Evolutionary conservation across 345 rosid genomes (phyloP).

Genomic region (Linum trigynum): DNA sequence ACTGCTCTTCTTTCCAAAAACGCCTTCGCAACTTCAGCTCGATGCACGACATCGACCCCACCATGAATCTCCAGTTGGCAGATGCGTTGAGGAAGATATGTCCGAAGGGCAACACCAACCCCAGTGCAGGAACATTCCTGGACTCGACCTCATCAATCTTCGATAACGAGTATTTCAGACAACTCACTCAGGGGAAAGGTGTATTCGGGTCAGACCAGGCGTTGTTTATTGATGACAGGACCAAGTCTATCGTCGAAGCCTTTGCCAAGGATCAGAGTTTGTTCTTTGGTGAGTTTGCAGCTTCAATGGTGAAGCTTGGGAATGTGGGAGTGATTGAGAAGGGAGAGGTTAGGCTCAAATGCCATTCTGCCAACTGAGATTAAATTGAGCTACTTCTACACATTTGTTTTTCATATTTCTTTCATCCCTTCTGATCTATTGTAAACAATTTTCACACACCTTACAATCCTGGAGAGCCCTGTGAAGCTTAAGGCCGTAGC

Average conservation of each 20-base stretch:
- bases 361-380: slow-evolving; percentile 37
- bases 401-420: no score
- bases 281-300: slow-evolving; percentile 59
- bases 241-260: slow-evolving; percentile 49
- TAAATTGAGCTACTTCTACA: neutral
- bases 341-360: slow-evolving; percentile 61
- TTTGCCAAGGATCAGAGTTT: slow-evolving; percentile 48
- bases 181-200: slow-evolving; percentile 41
- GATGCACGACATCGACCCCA: slow-evolving; percentile 51
- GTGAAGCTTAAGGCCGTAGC: no score
- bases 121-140: slow-evolving; percentile 53
- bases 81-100: slow-evolving; percentile 38
- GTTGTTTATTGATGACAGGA: slow-evolving; percentile 38
- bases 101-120: slow-evolving; percentile 34
- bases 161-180: slow-evolving; percentile 61
- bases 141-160: slow-evolving; percentile 52
- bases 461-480: no score
- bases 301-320: slow-evolving; percentile 68
- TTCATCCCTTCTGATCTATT: neutral
- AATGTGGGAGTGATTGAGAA: slow-evolving; percentile 48
- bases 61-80: slow-evolving; percentile 40
- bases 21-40: slow-evolving; percentile 56
- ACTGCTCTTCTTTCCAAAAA: slow-evolving; percentile 65
- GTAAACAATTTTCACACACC: no score
- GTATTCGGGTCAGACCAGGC: slow-evolving; percentile 65